A percentile compares a stretch with the other conserved stretches of the same genome.
Conservation (phyloP, 768 basidiomycete species). For the Kwoniella heveanensis region DNA sequence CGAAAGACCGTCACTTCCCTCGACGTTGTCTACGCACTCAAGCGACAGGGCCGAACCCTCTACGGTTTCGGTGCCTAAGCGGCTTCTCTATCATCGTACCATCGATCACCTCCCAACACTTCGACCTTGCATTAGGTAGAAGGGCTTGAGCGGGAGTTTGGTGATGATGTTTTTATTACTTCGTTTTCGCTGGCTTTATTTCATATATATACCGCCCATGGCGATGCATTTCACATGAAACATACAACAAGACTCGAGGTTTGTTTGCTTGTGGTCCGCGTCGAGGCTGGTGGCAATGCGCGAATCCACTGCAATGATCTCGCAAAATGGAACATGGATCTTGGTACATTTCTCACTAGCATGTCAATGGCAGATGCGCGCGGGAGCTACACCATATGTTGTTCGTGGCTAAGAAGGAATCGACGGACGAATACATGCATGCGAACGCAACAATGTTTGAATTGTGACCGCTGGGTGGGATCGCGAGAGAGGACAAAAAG, state of each 20-base stretch:
- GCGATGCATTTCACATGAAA: slow-evolving; percentile 24
- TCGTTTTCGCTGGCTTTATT: slow-evolving; percentile 25
- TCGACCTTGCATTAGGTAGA: not conserved
- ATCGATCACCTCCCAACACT: not conserved
- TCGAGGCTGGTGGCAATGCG: no score
- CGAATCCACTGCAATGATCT: no score
- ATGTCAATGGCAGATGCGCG: no score
- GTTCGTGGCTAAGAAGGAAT: no score
- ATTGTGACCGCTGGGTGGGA: no score
- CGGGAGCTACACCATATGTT: no score
- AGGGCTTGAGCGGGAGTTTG: not conserved
- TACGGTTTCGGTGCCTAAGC: slow-evolving; percentile 63
- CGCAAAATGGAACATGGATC: no score
- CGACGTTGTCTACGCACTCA: slow-evolving; percentile 67
- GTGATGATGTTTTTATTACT: not conserved
- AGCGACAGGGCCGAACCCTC: slow-evolving; percentile 65
- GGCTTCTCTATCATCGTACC: no score
- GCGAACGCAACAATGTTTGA: no score
- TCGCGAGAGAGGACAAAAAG: not conserved
- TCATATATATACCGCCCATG: slow-evolving; percentile 19
- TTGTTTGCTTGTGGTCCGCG: not conserved
- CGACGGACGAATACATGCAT: no score
- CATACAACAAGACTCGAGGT: not conserved
- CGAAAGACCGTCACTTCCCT: slow-evolving; percentile 63
- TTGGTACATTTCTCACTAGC: no score